Evolutionary conservation across 805 yeast genomes (phyloP), one percentile per base, ranked within the genome.

Genomic region (Yarrowia porcina): DNA sequence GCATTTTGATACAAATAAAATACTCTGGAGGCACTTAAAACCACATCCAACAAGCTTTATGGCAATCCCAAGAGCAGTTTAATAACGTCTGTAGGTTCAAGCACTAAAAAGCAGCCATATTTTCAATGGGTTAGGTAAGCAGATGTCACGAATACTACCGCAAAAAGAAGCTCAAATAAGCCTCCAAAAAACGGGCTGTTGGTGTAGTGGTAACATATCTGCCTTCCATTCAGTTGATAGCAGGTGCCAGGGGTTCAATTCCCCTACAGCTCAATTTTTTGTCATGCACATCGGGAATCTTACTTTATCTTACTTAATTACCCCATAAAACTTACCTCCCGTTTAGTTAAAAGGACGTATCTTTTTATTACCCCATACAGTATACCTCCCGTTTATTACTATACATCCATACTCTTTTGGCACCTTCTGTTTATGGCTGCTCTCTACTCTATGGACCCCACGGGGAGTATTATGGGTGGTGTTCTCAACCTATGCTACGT

Each of bases 201-300:
- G 44, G 44, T 39, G 44, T 39, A 39, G 44, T 39, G 44, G 44
- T 39, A 39, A 39, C 44, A 39, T 39, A 39, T 39, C 44, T 39
- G 44, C 44, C 44, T 39, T 39, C 44, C 44, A 39, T 38, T 36
- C 41, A 11, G 23, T 18, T 38, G 41, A 11, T 38, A 39, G 44
- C 44, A 39, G 44, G 44, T 39, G 44, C 44, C 44, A 39, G 44
- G 44, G 44, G 44, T 39, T 39, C 44, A 39, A 39, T 39, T 39
- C 44, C 44, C 44, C 44, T 39, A 39, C 44, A 39, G 44, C 44
- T 39, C 44, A 39, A 21, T 21, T 39, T 39, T 39, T 39, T 21
- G 9, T 13, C 5, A 13, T n/a, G n/a, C n/a, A n/a, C n/a, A n/a
- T n/a, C n/a, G n/a, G n/a, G n/a, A n/a, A n/a, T n/a, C n/a, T n/a